A percentile compares a stretch with the other conserved stretches of the same genome.
These are phyloP conservation scores for Centrapalus pauciflorus DNA, from an alignment of 129 eudicot species.

Conservation along the genomic window DNA sequence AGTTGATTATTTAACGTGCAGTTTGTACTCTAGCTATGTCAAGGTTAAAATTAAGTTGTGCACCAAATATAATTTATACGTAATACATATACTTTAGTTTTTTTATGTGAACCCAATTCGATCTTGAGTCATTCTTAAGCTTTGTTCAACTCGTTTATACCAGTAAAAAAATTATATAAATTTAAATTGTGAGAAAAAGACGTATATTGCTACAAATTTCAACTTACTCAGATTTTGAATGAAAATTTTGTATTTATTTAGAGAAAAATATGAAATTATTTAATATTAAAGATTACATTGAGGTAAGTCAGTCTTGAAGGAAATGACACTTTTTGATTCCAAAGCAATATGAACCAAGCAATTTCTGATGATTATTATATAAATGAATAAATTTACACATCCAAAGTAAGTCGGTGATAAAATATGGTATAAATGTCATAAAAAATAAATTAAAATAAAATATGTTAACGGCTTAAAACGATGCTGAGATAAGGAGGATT, in stretches of 20 bases:
- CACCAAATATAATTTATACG: too few species aligned
- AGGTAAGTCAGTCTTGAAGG: slow-evolving; percentile 16
- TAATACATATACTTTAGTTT: too few species aligned
- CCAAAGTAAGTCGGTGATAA: slow-evolving; percentile 38
- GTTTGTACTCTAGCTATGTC: too few species aligned
- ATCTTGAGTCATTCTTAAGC: too few species aligned
- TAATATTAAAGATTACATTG: neutral
- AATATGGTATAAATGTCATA: slow-evolving; percentile 7
- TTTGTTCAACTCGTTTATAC: neutral
- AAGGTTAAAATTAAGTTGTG: too few species aligned
- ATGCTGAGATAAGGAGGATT: slow-evolving; percentile 14
- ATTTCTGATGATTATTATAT: slow-evolving; percentile 12
- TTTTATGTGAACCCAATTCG: too few species aligned
- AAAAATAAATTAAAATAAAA: slow-evolving; percentile 26
- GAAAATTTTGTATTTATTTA: neutral
- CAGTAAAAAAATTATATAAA: neutral
- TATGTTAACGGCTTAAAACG: slow-evolving; percentile 28
- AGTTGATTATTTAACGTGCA: too few species aligned
- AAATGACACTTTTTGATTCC: slow-evolving; percentile 31
- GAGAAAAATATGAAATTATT: neutral
- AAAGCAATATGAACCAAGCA: slow-evolving; percentile 43
- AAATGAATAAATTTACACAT: neutral
- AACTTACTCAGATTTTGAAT: neutral
- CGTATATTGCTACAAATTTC: neutral
- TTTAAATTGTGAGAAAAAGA: neutral